Conservation (phyloP, 2,329 filamentous ascomycete species). For the Bipolaris sorokiniana region DNA sequence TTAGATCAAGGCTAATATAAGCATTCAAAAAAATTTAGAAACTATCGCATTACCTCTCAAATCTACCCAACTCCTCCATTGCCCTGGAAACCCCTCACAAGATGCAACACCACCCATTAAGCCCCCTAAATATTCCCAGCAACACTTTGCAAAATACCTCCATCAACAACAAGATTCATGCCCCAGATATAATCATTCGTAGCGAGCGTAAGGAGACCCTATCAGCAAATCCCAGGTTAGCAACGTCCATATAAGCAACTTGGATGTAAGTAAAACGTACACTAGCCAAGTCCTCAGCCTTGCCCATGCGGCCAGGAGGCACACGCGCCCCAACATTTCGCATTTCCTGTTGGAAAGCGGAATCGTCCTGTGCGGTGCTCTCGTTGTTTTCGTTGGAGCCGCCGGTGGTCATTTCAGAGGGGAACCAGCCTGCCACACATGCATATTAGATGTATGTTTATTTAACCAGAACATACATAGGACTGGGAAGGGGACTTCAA, state of each 20-base stretch:
- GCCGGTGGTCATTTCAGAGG: not conserved
- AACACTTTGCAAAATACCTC: not conserved
- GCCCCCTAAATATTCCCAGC: not conserved
- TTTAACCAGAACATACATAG: not conserved
- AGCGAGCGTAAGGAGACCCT: not conserved
- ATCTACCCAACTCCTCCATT: too few species aligned
- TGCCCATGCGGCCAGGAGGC: not conserved
- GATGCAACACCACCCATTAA: too few species aligned
- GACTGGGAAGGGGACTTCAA: not conserved
- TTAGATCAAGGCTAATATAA: too few species aligned
- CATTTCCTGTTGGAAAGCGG: not conserved
- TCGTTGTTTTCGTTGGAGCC: not conserved
- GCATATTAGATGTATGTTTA: not conserved
- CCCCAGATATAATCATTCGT: not conserved
- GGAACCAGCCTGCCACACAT: not conserved
- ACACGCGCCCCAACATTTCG: not conserved
- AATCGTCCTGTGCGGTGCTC: not conserved
- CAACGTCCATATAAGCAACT: not conserved
- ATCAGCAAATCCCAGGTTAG: not conserved
- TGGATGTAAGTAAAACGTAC: not conserved
- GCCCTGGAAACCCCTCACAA: too few species aligned
- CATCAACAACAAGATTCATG: not conserved
- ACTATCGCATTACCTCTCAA: too few species aligned
- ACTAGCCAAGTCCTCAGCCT: not conserved
- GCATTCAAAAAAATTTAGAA: too few species aligned